phyloP scores from a whole-genome alignment of 352 stramenopile species.

The Paralagenidium karlingii region DNA sequence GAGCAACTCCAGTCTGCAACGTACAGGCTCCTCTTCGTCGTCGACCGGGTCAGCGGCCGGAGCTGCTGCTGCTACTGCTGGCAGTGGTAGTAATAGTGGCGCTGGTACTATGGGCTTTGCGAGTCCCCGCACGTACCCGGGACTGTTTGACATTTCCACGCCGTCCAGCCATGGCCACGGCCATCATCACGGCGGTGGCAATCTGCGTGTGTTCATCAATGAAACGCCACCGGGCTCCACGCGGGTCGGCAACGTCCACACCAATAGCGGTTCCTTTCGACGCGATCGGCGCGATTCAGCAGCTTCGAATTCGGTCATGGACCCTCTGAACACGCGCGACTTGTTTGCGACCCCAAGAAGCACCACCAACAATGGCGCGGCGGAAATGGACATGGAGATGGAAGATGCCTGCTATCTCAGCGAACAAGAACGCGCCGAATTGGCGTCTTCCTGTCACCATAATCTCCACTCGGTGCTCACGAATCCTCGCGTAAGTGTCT shows the following conservation, averaged over 20 bases:
- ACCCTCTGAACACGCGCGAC: conserved; percentile 12
- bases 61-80: too few relatives aligned
- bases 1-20: too few relatives aligned
- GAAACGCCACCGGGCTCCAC: conserved; percentile 1
- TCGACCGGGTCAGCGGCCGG: too few relatives aligned
- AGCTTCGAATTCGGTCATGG: conserved; percentile 1
- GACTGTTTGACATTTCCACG: conserved; percentile 50
- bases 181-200: too few relatives aligned
- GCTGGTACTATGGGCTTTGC: conserved; percentile 28
- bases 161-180: too few relatives aligned
- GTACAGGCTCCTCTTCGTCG: conserved; percentile 12
- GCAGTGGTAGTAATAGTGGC: too few relatives aligned
- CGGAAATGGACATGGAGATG: conserved; percentile 1
- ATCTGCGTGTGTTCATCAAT: too few relatives aligned
- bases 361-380: neutral
- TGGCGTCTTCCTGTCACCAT: conserved; percentile 57
- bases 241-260: conserved; percentile 5
- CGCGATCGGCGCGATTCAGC: conserved; percentile 19
- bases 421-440: conserved; percentile 52
- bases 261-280: neutral
- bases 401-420: conserved; percentile 18
- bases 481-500: conserved; percentile 35
- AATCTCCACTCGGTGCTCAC: conserved; percentile 80
- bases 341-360: conserved; percentile 8
- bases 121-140: conserved; percentile 49